Base-by-base conservation (phyloP, 495 filamentous ascomycete genomes). In the Trichoderma reesei region DNA sequence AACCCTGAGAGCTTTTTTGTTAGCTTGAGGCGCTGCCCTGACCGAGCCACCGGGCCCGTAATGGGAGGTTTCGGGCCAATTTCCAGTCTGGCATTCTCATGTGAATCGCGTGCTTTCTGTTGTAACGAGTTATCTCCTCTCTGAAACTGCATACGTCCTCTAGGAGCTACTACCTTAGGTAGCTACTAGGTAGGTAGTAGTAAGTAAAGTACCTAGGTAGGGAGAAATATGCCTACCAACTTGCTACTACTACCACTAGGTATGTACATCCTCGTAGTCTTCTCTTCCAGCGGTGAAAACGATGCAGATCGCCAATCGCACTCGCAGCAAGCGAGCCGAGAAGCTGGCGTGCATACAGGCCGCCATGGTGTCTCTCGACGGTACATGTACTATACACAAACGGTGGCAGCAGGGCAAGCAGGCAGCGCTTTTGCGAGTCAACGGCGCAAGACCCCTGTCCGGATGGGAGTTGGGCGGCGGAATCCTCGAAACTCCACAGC, bases 251-350 rank as follows among this genome's bases (percentile, higher is more conserved):
- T n/a, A n/a, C n/a, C n/a, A n/a, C n/a, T n/a, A n/a, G n/a, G n/a
- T n/a, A n/a, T n/a, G n/a, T n/a, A n/a, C n/a, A n/a, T n/a, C n/a
- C n/a, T n/a, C n/a, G n/a, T n/a, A n/a, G n/a, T n/a, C n/a, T n/a
- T 56, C 20, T 56, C 8, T 20, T 56, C 8, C 51, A 56, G 51
- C 51, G 51, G 51, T 56, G 51, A 56, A 56, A 56, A n/a, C 51
- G 42, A n/a, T 34, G 51, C 31, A 56, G 51, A 56, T 56, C 51
- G 51, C 51, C 51, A 56, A 56, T 56, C 51, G 51, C 51, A 56
- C 51, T 36, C 51, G 51, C 31, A 56, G 51, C 51, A 56, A 56
- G 31, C 51, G 51, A 56, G 51, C 51, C 51, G 51, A 56, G n/a
- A n/a, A 56, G 51, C 51, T 56, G 51, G 46, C 51, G 31, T 56